These are phyloP conservation scores for Lolium multiflorum DNA, from an alignment of 176 grass and related monocot genomes.

Conservation along the genomic window DNA sequence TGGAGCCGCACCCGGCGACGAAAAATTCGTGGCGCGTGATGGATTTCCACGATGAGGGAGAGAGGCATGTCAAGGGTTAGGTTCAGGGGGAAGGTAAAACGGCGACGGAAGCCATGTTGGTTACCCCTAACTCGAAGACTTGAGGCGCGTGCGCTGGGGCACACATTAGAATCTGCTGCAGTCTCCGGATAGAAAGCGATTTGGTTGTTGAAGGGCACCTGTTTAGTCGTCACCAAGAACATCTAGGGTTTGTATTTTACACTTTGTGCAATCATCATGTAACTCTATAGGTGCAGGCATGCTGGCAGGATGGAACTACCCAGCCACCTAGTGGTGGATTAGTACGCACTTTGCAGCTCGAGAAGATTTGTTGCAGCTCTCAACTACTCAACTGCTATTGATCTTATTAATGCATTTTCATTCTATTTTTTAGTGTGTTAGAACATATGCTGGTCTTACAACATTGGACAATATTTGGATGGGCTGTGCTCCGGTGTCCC, in stretches of 20 bases:
- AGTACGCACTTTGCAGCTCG: neutral
- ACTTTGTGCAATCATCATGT: neutral
- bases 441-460: neutral
- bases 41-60: slow-evolving; percentile 31
- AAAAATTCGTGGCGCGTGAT: neutral
- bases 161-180: slow-evolving; percentile 27
- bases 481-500: too few species aligned
- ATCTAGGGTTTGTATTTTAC: neutral
- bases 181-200: slow-evolving; percentile 31
- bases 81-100: slow-evolving; percentile 55
- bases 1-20: neutral
- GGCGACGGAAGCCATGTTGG: slow-evolving; percentile 30
- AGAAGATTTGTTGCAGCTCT: neutral
- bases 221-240: slow-evolving; percentile 34
- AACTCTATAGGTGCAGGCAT: neutral
- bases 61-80: slow-evolving; percentile 56
- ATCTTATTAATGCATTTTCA: neutral
- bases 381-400: neutral
- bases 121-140: slow-evolving; percentile 49
- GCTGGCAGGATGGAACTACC: neutral
- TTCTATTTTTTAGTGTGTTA: neutral
- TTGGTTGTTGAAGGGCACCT: slow-evolving; percentile 35
- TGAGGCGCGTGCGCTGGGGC: neutral
- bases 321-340: neutral
- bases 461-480: neutral